Base-by-base conservation (phyloP, 768 basidiomycete genomes). In the Cystofilobasidium macerans region DNA sequence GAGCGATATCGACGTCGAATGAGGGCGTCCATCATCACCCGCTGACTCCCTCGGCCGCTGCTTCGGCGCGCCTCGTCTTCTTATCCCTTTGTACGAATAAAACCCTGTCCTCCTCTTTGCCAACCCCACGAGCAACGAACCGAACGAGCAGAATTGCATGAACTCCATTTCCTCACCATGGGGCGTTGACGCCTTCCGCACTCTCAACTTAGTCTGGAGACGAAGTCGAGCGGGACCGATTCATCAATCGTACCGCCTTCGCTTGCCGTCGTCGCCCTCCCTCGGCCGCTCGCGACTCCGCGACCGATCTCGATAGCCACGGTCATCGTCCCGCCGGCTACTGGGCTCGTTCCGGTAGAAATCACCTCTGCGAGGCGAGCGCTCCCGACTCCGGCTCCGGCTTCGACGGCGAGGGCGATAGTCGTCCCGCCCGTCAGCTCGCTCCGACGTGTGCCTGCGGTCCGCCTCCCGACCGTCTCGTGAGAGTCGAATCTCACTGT, bases 401-500 rank as follows among this genome's bases (percentile, higher is more conserved):
- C 64, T 64, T 33, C 57, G 43, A 30, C 30, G 45, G 7, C 45
- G 22, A 6, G 22, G 22, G 14, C 45, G 22, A n/a, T 30, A 14
- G 45, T 47, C 57, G 28, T 43, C 30, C 45, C 45, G 13, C 3
- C 38, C 12, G 14, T 59, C 63, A 20, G 24, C 16, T 22, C 63
- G 35, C 8, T 60, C 38, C 1, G 57, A 53, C 53, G 66, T 58
- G 28, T 51, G 33, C 56, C 35, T n/a, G n/a, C n/a, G n/a, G n/a
- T n/a, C 42, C 57, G 28, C 60, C 57, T 59, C 60, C 62, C 26
- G 35, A 61, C 68, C 43, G 62, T 70, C 69, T 45, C 68, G 28
- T 36, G 68, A 48, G 24, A 63, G 30, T 26, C 71, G 68, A 60
- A n/a, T 69, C 66, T 54, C 67, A 51, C n/a, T 63, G 57, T 65